Conservation (phyloP, 805 yeast species). For the Nakazawaea wyomingensis region DNA sequence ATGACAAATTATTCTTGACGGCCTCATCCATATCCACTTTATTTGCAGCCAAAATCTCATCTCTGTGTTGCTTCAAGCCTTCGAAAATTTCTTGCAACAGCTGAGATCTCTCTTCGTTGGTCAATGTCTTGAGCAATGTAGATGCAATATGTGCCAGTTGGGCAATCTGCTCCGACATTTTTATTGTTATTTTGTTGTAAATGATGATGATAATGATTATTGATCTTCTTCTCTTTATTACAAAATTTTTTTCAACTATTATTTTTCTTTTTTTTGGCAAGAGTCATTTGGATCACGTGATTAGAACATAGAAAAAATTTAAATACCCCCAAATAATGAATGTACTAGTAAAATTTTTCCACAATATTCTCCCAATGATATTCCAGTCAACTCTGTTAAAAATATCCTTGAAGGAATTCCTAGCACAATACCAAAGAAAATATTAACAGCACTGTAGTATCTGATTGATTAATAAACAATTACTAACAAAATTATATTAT, state of each 20-base stretch:
- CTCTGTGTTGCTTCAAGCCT: slow-evolving; percentile 55
- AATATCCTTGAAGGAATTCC: no score
- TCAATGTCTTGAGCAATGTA: slow-evolving; percentile 70
- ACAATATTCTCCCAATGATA: background rate
- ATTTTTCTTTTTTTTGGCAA: slow-evolving; percentile 1
- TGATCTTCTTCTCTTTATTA: background rate
- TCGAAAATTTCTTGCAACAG: slow-evolving; percentile 74
- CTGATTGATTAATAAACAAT: no score
- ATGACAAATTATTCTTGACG: slow-evolving; percentile 49
- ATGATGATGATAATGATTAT: background rate
- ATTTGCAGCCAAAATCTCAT: slow-evolving; percentile 67
- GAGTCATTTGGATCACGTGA: no score
- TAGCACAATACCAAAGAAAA: no score
- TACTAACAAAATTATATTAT: no score
- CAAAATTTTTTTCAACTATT: background rate
- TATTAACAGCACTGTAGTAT: no score
- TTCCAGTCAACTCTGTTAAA: no score
- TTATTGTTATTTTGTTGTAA: background rate
- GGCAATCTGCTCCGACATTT: slow-evolving; percentile 73
- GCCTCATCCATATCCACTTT: slow-evolving; percentile 71
- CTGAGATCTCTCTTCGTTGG: slow-evolving; percentile 64
- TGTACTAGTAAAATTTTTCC: background rate
- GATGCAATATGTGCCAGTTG: slow-evolving; percentile 78
- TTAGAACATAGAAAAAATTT: no score
- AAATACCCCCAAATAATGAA: background rate